Evolutionary conservation across 176 grass and related monocot genomes (phyloP).

Genomic region (Poa annua): DNA sequence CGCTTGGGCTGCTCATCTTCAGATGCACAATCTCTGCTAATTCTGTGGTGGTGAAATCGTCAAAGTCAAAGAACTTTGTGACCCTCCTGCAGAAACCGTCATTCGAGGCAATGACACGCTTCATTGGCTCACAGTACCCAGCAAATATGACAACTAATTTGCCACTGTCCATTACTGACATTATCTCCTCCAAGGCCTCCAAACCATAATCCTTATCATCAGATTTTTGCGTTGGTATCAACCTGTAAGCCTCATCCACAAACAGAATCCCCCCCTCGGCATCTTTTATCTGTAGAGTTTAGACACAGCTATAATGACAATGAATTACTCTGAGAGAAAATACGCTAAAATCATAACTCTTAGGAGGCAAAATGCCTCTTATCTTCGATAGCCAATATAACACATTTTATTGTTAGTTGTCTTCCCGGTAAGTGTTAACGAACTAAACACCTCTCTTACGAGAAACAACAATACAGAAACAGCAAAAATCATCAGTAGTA

Average conservation of each 20-base stretch:
- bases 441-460: neutral
- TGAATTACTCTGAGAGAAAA: neutral
- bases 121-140: conserved; percentile 93
- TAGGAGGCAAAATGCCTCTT: neutral
- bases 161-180: conserved; percentile 94
- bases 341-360: neutral
- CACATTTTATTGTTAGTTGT: conserved; percentile 6
- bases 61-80: conserved; percentile 84
- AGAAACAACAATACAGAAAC: neutral
- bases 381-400: neutral
- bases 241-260: conserved; percentile 96
- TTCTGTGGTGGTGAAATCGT: conserved; percentile 78
- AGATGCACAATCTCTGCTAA: conserved; percentile 82
- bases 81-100: conserved; percentile 94
- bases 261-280: conserved; percentile 94
- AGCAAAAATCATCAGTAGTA: neutral
- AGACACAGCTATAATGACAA: neutral
- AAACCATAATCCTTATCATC: conserved; percentile 98
- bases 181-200: conserved; percentile 98
- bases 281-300: conserved; percentile 71
- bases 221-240: conserved; percentile 85
- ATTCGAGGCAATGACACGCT: conserved; percentile 83
- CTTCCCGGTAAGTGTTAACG: neutral
- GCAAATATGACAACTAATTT: conserved; percentile 93
- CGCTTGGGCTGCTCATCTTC: conserved; percentile 63